These are phyloP conservation scores for Flaveria robusta DNA, from an alignment of 129 eudicot species.

Conservation along the genomic window DNA sequence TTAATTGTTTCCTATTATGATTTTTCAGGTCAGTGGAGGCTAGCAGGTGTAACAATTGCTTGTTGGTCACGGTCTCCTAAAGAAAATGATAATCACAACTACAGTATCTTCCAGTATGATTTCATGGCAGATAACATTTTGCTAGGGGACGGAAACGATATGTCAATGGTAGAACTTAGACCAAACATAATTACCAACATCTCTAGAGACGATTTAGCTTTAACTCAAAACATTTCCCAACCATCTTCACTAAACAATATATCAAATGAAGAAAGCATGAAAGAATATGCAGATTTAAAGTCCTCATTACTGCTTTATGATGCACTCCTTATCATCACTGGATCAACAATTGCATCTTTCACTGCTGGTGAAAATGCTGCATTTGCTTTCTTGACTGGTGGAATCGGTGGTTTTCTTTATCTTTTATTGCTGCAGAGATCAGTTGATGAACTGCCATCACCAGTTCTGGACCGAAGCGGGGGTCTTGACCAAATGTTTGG, in stretches of 20 bases:
- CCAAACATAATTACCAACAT: conserved; percentile 52
- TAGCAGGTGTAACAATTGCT: conserved; percentile 50
- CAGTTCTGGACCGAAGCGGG: conserved; percentile 38
- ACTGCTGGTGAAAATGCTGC: conserved; percentile 60
- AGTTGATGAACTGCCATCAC: conserved; percentile 72
- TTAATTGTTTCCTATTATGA: not conserved
- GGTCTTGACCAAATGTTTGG: conserved; percentile 46
- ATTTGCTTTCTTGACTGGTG: conserved; percentile 69
- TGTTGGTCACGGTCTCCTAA: conserved; percentile 27
- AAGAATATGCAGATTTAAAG: conserved; percentile 79
- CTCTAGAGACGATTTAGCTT: conserved; percentile 40
- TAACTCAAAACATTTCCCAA: conserved; percentile 23
- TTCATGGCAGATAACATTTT: conserved; percentile 64
- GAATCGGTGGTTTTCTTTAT: conserved; percentile 73
- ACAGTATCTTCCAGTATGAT: conserved; percentile 41
- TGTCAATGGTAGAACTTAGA: conserved; percentile 73
- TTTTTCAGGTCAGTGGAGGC: conserved; percentile 82
- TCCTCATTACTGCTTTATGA: conserved; percentile 73
- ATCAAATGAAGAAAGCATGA: conserved; percentile 89
- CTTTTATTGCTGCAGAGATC: conserved; percentile 72
- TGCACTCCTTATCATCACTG: conserved; percentile 59
- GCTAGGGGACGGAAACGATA: conserved; percentile 71
- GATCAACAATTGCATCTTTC: conserved; percentile 59
- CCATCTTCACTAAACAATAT: conserved; percentile 18
- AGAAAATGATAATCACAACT: conserved; percentile 20